Conservation (phyloP, 352 stramenopile genomes). For the Phytophthora capsici region DNA sequence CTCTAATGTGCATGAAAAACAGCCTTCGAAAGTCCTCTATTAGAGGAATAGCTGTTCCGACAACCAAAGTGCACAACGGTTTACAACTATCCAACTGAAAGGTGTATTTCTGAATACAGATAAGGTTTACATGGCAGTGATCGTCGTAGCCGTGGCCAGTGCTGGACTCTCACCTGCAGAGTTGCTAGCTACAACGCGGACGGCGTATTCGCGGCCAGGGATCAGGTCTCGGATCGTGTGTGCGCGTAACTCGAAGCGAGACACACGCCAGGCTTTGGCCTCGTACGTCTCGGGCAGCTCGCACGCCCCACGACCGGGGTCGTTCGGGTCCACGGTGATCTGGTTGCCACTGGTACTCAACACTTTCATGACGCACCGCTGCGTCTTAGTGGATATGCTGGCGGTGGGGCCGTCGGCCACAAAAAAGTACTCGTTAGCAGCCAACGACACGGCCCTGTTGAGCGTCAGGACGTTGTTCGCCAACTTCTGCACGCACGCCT, state of each 20-base stretch:
- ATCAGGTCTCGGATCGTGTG: constrained; percentile 64
- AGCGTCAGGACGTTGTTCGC: constrained; percentile 43
- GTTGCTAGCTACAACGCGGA: constrained; percentile 53
- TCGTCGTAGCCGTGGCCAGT: constrained; percentile 27
- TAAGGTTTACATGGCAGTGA: constrained; percentile 8
- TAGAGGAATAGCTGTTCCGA: not conserved
- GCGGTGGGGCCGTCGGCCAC: constrained; percentile 55
- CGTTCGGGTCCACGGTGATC: constrained; percentile 38
- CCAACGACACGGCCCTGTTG: constrained; percentile 42
- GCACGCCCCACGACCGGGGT: constrained; percentile 38
- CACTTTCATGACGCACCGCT: constrained; percentile 62
- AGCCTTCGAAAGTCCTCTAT: too few species aligned
- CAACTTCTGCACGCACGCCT: constrained; percentile 67
- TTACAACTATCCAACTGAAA: too few species aligned
- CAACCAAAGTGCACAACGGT: not conserved
- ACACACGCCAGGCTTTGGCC: constrained; percentile 61
- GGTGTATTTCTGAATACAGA: too few species aligned
- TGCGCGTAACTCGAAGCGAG: constrained; percentile 68
- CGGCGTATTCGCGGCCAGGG: constrained; percentile 73
- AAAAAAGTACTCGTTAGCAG: constrained; percentile 58
- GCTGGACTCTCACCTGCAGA: constrained; percentile 51
- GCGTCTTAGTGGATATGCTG: constrained; percentile 4
- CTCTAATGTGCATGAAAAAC: too few species aligned
- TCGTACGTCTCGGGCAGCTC: constrained; percentile 57
- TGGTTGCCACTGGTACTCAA: constrained; percentile 4